Base-by-base conservation (phyloP, 2,329 filamentous ascomycete species). In the Thermomyces lanuginosus region DNA sequence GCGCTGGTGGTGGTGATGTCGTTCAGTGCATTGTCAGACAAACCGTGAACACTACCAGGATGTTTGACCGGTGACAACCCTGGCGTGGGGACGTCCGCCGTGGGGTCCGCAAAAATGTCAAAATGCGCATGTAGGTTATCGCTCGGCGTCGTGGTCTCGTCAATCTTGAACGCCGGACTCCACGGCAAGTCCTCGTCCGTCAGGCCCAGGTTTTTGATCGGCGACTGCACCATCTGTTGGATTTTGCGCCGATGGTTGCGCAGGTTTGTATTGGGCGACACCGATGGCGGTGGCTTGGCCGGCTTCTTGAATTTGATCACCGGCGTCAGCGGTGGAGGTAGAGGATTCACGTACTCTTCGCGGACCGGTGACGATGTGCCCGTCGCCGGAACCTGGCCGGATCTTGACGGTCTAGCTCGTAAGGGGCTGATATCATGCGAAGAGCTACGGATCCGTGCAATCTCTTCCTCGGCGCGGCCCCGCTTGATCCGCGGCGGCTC, bases 391-490 rank as follows among this genome's bases (percentile, higher is more conserved):
- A n/a, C 35, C 41, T 4, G 45, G 26, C n/a, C 53, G 46, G 30
- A 48, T 54, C 27, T 49, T 36, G 4, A 37, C 31, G 9, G 72
- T 65, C 12, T 22, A 8, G 46, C 40, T 17, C 53, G 40, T 26
- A 72, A 79, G 4, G 89, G 89, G 45, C 84, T 95, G 13, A 56
- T 43, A 44, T 92, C 84, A 43, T 84, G 86, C 2, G 83, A 92
- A 2, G 86, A 93, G 35, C 79, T 80, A 38, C 89, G 77, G 28
- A 95, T 76, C 21, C 86, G 80, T 23, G 79, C 80, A 60, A 98
- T 93, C 53, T 93, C 89, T 43, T 91, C 84, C 51, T 95, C 89
- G 9, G 89, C 89, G 34, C 86, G 77, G 16, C 86, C 86, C 33
- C 81, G 76, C 59, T 86, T 91, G 42, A 83, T 75, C 29, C 72